phyloP scores from a whole-genome alignment of 768 basidiomycete species.

The Pleurotus tuber-regium region DNA sequence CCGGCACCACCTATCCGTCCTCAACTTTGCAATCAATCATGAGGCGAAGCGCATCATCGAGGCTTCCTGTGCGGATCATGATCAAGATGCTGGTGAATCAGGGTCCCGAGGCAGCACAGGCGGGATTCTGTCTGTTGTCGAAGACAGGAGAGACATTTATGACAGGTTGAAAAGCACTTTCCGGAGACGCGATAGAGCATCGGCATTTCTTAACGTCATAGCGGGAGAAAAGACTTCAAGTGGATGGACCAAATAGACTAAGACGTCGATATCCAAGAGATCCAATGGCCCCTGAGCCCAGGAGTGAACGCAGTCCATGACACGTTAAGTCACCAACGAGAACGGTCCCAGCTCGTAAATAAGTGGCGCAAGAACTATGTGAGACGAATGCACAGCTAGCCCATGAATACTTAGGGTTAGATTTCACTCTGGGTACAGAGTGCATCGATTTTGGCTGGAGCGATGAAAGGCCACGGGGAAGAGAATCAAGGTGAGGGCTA shows the following conservation, averaged over 20 bases:
- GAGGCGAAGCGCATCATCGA: conserved; percentile 12
- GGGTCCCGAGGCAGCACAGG: conserved; percentile 55
- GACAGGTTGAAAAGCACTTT: conserved; percentile 36
- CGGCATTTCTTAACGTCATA: conserved; percentile 33
- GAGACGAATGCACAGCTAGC: conserved; percentile 29
- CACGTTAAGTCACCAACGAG: conserved; percentile 18
- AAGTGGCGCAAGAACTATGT: conserved; percentile 27
- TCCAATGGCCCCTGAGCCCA: conserved; percentile 17
- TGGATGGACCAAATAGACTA: conserved; percentile 9
- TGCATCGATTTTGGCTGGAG: conserved; percentile 54
- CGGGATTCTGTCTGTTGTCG: conserved; percentile 42
- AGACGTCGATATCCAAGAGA: conserved; percentile 16
- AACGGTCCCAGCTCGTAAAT: conserved; percentile 22
- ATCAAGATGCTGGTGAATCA: conserved; percentile 22
- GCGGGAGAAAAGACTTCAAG: conserved; percentile 24
- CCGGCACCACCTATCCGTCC: conserved; percentile 46
- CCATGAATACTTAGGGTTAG: conserved; percentile 58
- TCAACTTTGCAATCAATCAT: conserved; percentile 15
- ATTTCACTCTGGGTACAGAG: conserved; percentile 43
- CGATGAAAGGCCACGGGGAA: conserved; percentile 30
- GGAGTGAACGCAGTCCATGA: conserved; percentile 14
- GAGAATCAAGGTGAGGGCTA: conserved; percentile 19
- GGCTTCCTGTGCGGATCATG: conserved; percentile 27
- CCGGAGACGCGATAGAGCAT: conserved; percentile 49
- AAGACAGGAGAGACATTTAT: conserved; percentile 17